A percentile compares a stretch with the other conserved stretches of the same genome.
Conservation (phyloP, 2,329 filamentous ascomycete genomes). For the Phialophora macrospora region DNA sequence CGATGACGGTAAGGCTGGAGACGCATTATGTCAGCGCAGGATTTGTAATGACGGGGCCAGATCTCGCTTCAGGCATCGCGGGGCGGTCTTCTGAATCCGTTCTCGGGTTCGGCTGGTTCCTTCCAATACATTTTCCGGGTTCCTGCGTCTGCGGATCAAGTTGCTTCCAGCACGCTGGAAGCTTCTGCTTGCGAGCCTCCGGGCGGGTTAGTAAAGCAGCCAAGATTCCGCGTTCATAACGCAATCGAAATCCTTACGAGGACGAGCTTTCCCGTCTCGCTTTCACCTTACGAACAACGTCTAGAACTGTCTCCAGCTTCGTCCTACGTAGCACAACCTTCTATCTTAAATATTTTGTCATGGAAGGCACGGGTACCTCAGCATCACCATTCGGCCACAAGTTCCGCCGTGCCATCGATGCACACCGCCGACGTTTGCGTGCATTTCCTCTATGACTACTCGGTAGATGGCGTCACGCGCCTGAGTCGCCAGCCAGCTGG, state of each 20-base stretch:
- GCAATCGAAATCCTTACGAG: not conserved
- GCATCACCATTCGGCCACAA: not conserved
- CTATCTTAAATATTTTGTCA: not conserved
- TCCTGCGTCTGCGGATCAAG: not conserved
- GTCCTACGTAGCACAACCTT: not conserved
- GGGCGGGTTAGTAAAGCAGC: not conserved
- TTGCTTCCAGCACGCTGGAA: slow-evolving; percentile 7
- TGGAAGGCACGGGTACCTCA: not conserved
- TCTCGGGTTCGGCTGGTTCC: slow-evolving; percentile 6
- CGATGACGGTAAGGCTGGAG: not conserved
- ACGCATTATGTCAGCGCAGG: not conserved
- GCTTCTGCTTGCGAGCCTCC: not conserved
- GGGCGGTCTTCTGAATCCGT: not conserved
- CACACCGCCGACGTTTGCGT: not conserved
- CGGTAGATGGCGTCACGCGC: not conserved
- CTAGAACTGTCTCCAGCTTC: not conserved
- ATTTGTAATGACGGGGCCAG: slow-evolving; percentile 2
- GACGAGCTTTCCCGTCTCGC: not conserved
- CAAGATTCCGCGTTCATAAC: slow-evolving; percentile 5
- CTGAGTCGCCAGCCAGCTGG: not conserved
- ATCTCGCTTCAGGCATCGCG: not conserved
- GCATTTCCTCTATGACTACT: not conserved
- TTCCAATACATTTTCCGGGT: not conserved
- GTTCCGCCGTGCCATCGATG: not conserved
- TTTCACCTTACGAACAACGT: not conserved